A percentile compares a stretch with the other conserved stretches of the same genome.
phyloP scores from a whole-genome alignment of 2,329 filamentous ascomycete species.

The Monilinia fructigena region DNA sequence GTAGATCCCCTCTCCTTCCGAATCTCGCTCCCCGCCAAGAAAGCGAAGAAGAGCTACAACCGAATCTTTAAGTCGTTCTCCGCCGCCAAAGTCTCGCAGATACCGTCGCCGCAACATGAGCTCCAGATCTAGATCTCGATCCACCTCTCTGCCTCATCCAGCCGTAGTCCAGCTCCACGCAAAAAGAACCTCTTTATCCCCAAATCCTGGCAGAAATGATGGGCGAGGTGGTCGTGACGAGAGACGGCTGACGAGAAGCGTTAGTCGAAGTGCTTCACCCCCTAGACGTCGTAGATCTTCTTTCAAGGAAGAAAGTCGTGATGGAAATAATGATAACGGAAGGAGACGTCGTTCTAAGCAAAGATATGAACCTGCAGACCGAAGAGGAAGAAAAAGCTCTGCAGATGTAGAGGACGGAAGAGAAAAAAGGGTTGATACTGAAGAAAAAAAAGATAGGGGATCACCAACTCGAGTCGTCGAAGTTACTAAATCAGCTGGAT shows the following conservation, averaged over 20 bases:
- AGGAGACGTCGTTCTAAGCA: slow-evolving; percentile 40
- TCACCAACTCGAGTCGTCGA: slow-evolving; percentile 32
- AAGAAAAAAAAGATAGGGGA: slow-evolving; percentile 46
- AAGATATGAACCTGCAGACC: slow-evolving; percentile 41
- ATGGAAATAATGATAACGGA: slow-evolving; percentile 34
- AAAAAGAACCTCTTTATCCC: slow-evolving; percentile 24
- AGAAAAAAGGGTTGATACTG: slow-evolving; percentile 58
- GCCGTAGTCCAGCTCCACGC: slow-evolving; percentile 32
- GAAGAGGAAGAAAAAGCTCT: slow-evolving; percentile 52
- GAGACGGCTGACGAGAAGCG: slow-evolving; percentile 40
- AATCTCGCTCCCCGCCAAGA: slow-evolving; percentile 35
- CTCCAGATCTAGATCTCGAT: slow-evolving; percentile 40
- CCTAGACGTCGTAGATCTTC: slow-evolving; percentile 35
- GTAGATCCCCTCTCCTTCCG: slow-evolving; percentile 35
- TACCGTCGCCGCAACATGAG: slow-evolving; percentile 32
- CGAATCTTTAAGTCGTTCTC: slow-evolving; percentile 36
- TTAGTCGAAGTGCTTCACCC: slow-evolving; percentile 40
- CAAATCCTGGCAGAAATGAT: slow-evolving; percentile 33
- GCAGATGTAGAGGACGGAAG: slow-evolving; percentile 46
- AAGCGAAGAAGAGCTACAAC: slow-evolving; percentile 39
- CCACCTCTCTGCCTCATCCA: slow-evolving; percentile 35
- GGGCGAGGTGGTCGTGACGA: slow-evolving; percentile 34
- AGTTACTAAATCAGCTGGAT: slow-evolving; percentile 29
- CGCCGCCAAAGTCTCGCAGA: slow-evolving; percentile 35
- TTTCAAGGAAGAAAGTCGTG: slow-evolving; percentile 31